Base-by-base conservation (phyloP, 148 eudicot species). In the Rhododendron henanense region DNA sequence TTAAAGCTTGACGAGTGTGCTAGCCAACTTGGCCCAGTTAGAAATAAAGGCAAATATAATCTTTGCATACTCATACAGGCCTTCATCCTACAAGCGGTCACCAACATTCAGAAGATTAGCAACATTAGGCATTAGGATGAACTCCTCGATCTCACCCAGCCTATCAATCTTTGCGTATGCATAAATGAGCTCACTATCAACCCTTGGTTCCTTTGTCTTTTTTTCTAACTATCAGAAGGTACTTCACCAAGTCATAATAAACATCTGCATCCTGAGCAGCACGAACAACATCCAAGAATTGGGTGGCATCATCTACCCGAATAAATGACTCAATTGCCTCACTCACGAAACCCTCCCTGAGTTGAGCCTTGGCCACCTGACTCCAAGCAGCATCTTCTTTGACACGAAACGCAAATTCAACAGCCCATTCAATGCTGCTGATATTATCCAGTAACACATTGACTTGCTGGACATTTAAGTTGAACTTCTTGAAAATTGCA, bases 371-470 rank as follows among this genome's bases (percentile, higher is more conserved):
- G n/a, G 92, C 99, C 87, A 96, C 99, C 88, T 96, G 98, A 89
- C 95, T 96, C 99, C 99, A 96, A 81, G 95, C 99, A 86, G 94
- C 97, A 90, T 95, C 99, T 90, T 96, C 99, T 91, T 96, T 98
- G 79, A 96, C 99, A 80, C 99, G 98, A 90, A 90, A 96, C 14
- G 99, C 99, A 90, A 96, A 96, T 87, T 96, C 99, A 37, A 96
- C 99, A 83, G 99, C 97, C 48, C 99, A 95, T 67, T 94, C 94
- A 59, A 96, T 92, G 87, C 89, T 94, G 81, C 90, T 93, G 78
- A 96, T 92, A 71, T 92, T 92, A 79, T 96, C 98, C 84, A 96
- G 84, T 39, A 96, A 88, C 59, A 95, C 98, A 90, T 95, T 90
- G 83, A 94, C 99, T 79, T 98, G 97, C 88, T 95, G 98, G 83